Percentiles rank a stretch among this genome's conserved stretches.
Conservation (phyloP, 1,284 basidiomycete species). For the Grifola frondosa region DNA sequence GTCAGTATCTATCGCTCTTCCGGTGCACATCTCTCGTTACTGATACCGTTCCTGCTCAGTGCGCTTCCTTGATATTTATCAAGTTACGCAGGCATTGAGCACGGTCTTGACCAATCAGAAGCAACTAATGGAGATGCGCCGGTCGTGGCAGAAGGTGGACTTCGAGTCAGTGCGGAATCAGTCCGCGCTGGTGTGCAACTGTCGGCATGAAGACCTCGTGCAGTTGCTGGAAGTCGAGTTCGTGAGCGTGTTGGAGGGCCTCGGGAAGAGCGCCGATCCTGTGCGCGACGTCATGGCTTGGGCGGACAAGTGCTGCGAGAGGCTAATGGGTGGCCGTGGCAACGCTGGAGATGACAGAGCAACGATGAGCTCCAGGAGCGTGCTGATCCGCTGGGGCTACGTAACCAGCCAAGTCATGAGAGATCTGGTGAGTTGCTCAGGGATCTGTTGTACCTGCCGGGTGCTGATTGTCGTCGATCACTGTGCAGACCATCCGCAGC, state of each 20-base stretch:
- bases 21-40: constrained; percentile 10
- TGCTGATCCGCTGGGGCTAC: constrained; percentile 87
- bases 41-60: constrained; percentile 42
- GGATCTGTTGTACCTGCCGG: background rate
- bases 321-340: constrained; percentile 70
- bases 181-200: constrained; percentile 87
- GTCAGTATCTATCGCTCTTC: constrained; percentile 49
- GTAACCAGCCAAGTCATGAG: constrained; percentile 89
- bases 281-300: constrained; percentile 84
- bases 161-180: constrained; percentile 89
- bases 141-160: constrained; percentile 83
- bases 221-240: constrained; percentile 85
- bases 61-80: constrained; percentile 86
- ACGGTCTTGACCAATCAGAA: constrained; percentile 84
- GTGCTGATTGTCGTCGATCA: constrained; percentile 17
- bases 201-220: constrained; percentile 83
- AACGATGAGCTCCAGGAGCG: constrained; percentile 82
- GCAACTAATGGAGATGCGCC: constrained; percentile 80
- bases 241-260: constrained; percentile 68
- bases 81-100: constrained; percentile 82
- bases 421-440: constrained; percentile 63
- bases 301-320: constrained; percentile 85
- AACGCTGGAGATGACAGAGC: constrained; percentile 65
- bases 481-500: constrained; percentile 75
- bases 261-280: constrained; percentile 74